Percentiles rank a stretch among this genome's conserved stretches.
Conservation (phyloP, 2,329 filamentous ascomycete genomes). For the Rachicladosporium sp. region DNA sequence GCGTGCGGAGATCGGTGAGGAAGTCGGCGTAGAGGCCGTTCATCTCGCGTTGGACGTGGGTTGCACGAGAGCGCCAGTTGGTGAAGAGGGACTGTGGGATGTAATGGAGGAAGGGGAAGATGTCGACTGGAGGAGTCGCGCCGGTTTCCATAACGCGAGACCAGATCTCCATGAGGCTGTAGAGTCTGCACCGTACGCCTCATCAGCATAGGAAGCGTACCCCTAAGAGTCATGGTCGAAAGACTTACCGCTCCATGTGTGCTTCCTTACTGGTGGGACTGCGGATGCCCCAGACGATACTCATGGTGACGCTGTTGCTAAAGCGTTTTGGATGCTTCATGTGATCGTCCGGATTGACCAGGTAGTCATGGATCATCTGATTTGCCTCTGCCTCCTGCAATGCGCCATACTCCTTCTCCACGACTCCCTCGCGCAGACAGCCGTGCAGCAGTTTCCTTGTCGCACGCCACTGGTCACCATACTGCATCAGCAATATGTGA, state of each 20-base stretch:
- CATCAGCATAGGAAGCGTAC: too few species aligned
- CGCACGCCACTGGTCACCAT: slow-evolving; percentile 33
- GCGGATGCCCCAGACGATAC: slow-evolving; percentile 21
- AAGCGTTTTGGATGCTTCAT: slow-evolving; percentile 38
- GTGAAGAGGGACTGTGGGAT: slow-evolving; percentile 31
- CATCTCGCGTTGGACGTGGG: slow-evolving; percentile 29
- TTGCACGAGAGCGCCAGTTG: slow-evolving; percentile 28
- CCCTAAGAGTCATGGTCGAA: too few species aligned
- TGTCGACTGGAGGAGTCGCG: slow-evolving; percentile 38
- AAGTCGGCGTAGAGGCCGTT: slow-evolving; percentile 29
- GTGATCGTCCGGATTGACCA: slow-evolving; percentile 28
- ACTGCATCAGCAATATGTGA: slow-evolving; percentile 37
- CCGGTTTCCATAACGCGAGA: slow-evolving; percentile 35
- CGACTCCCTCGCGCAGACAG: slow-evolving; percentile 29
- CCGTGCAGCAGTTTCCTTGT: slow-evolving; percentile 37
- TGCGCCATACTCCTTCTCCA: slow-evolving; percentile 31
- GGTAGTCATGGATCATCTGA: slow-evolving; percentile 36
- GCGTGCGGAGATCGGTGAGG: slow-evolving; percentile 22
- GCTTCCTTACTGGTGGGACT: slow-evolving; percentile 13
- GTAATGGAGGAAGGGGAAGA: slow-evolving; percentile 32
- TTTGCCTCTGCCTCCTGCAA: slow-evolving; percentile 37
- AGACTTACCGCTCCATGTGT: slow-evolving; percentile 13
- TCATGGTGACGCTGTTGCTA: slow-evolving; percentile 38
- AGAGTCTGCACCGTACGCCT: slow-evolving; percentile 23
- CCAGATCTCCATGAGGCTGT: slow-evolving; percentile 33